These are phyloP conservation scores for Pestalotiopsis sp. DNA, from an alignment of 2,329 filamentous ascomycete species.

Conservation along the genomic window DNA sequence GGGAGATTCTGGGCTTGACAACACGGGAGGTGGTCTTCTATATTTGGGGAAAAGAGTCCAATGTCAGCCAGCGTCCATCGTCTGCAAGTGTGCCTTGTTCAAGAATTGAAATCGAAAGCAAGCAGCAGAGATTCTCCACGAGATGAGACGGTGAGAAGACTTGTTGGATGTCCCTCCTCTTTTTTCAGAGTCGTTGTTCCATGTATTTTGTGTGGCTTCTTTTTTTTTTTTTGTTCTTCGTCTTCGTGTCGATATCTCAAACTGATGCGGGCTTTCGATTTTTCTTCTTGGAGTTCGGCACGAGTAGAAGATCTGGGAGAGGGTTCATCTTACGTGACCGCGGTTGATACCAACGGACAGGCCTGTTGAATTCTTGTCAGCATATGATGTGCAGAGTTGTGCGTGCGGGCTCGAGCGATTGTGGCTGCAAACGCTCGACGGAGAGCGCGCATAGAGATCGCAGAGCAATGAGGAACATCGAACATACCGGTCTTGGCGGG, in stretches of 20 bases:
- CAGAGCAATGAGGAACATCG: background rate
- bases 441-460: background rate
- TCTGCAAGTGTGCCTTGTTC: conserved; percentile 43
- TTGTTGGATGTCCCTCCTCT: conserved; percentile 10
- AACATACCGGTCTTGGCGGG: conserved; percentile 47
- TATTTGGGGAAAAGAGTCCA: conserved; percentile 25
- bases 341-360: conserved; percentile 63
- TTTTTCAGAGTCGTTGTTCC: conserved; percentile 14
- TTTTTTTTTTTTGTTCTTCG: background rate
- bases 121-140: conserved; percentile 70
- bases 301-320: background rate
- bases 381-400: background rate
- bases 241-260: background rate
- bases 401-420: background rate
- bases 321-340: conserved; percentile 57
- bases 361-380: conserved; percentile 25
- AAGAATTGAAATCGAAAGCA: conserved; percentile 25
- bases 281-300: background rate
- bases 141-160: conserved; percentile 60
- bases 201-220: background rate
- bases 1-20: conserved; percentile 74
- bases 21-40: conserved; percentile 82
- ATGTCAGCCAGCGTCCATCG: conserved; percentile 62
- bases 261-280: background rate
- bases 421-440: no score